Evolutionary conservation across 345 rosid species (phyloP).

Genomic region (Eucalyptus pauciflora): DNA sequence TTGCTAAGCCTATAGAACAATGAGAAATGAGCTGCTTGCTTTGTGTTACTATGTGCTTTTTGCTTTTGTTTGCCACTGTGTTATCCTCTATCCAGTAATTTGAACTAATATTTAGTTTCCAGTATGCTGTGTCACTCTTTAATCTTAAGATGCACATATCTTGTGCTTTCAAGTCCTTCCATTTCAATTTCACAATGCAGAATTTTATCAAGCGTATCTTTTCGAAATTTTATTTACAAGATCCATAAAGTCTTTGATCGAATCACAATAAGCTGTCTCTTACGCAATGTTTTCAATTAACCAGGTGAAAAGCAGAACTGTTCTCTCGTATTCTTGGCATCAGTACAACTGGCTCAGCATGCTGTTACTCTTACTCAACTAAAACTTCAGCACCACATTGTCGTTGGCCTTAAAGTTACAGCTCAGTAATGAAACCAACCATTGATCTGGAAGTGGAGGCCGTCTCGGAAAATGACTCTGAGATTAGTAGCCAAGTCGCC

Average conservation of each 20-base stretch:
- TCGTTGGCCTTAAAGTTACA: background rate
- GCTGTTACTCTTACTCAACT: background rate
- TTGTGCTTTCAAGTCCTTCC: background rate
- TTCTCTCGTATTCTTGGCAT: background rate
- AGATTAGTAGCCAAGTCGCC: slow-evolving; percentile 52
- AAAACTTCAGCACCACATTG: background rate
- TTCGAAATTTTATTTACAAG: background rate
- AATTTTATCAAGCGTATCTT: background rate
- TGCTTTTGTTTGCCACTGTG: background rate
- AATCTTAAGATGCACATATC: background rate
- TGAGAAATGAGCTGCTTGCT: background rate
- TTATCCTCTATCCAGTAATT: background rate
- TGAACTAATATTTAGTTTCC: background rate
- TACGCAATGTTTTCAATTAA: background rate
- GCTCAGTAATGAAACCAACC: slow-evolving; percentile 29
- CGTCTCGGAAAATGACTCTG: slow-evolving; percentile 34
- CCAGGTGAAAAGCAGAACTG: background rate
- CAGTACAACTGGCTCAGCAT: background rate
- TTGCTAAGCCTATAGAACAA: background rate
- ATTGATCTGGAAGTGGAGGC: slow-evolving; percentile 54
- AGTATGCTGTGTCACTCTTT: background rate
- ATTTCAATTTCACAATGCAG: background rate
- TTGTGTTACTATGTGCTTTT: background rate
- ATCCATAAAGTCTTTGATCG: background rate
- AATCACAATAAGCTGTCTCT: background rate